Base-by-base conservation (phyloP, 805 yeast genomes). In the Komagataella phaffii region DNA sequence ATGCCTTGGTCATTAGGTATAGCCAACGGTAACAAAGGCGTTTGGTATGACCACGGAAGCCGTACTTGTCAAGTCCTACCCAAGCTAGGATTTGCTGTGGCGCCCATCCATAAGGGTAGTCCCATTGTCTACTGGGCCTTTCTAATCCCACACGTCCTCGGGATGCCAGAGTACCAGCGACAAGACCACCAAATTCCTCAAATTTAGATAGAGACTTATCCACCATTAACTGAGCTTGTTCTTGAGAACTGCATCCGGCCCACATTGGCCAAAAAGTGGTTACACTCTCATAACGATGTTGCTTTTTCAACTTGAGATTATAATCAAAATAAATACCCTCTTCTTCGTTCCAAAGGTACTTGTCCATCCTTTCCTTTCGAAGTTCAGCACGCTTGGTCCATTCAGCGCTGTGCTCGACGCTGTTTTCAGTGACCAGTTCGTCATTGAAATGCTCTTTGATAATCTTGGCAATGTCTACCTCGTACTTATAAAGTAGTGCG, bases 101-200 rank as follows among this genome's bases (percentile, higher is more conserved):
- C 0, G 98, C 96, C 99, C 99, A 91, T 1, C 98, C 98, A 61
- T 71, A 88, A 2, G 99, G 99, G 65, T 84, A 93, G 65, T 91
- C 99, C 99, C 99, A 91, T 68, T 91, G 99, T 64, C 98, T 74
- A 10, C 84, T 79, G n/a, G 95, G 96, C 59, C 88, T 72, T 46
- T 77, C 73, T 17, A 85, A 66, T 1, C 83, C 79, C 44, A 87
- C 68, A 23, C 74, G 78, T 45, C 96, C 95, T 57, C 96, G 71
- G 2, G 90, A 81, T 56, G 73, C 64, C 57, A 79, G 74, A 0
- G 96, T 84, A 44, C 96, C 95, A 0, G 96, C 82, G 1, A 81
- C 96, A 7, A 91, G 65, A 0, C 99, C 99, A 21, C 99, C 98
- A 54, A 76, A 74, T 64, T 79, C 85, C 66, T 93, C 99, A 57